phyloP scores from a whole-genome alignment of 306 rosid species.

The Canavalia gladiata region DNA sequence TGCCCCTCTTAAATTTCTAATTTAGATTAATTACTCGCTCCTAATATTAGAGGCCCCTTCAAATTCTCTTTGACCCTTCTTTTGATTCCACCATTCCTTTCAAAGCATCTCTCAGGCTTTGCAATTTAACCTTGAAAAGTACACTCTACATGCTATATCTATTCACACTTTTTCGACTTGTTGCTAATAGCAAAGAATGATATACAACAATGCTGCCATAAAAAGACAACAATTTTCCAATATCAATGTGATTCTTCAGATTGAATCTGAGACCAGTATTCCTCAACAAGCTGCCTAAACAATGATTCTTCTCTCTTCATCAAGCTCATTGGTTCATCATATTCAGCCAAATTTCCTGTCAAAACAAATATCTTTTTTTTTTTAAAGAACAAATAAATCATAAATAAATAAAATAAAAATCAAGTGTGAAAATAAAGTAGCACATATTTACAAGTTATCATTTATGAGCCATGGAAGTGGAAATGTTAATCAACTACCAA shows the following conservation, averaged over 20 bases:
- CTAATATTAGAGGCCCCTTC: no score
- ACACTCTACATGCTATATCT: no score
- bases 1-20: no score
- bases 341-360: constrained; percentile 70
- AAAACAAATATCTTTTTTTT: constrained; percentile 1
- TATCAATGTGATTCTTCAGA: constrained; percentile 60
- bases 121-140: no score
- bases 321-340: constrained; percentile 71
- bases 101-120: no score
- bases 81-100: no score
- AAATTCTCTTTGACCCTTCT: no score
- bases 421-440: background rate
- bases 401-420: background rate
- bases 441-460: background rate
- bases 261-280: constrained; percentile 80
- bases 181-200: background rate
- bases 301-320: constrained; percentile 73
- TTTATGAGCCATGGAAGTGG: no score
- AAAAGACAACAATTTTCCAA: background rate
- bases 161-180: no score
- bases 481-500: no score
- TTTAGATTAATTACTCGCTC: no score
- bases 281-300: constrained; percentile 71
- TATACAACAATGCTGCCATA: background rate
- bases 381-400: constrained; percentile 5